Evolutionary conservation across 2,329 filamentous ascomycete species (phyloP), one percentile per base, ranked within the genome.

Genomic region (Fusarium mexicanum): DNA sequence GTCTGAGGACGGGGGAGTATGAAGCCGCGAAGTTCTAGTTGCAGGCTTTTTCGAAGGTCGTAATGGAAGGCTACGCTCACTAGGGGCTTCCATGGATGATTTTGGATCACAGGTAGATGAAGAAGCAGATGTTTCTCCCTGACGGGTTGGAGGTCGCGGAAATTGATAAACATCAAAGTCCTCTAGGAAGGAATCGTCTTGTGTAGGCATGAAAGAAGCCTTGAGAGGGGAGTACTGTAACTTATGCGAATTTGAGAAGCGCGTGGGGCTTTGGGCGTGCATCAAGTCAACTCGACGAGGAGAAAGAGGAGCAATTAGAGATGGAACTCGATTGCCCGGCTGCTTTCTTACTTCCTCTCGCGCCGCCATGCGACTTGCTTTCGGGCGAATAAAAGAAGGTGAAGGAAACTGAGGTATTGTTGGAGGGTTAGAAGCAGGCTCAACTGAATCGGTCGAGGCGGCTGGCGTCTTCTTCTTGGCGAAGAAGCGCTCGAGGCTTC

Each of bases 331-430:
- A 46, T 73, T 67, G 40, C 73, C 55, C 31, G 78, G 73, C 51
- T 81, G 79, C 38, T 80, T 71, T 38, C 80, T 79, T 24, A 82
- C 74, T 76, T 87, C 87, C 54, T 90, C 86, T 54, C 89, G 85
- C n/a, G 89, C 88, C 53, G 85, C 81, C 89, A 91, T 91, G 31
- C 87, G 85, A 62, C 83, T 84, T 22, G 85, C 83, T 43, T 84
- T 90, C 33, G 89, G 89, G 51, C 87, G 84, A 70, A 91, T 88
- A 73, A 89, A 91, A 2, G 87, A 88, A 12, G 87, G 85, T 26
- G 84, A 84, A 9, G 87, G 87, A 70, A 89, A 89, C 57, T 83
- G 80, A 58, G 81, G 82, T 58, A 79, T 82, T 31, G 77, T 59
- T 14, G 78, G 62, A 37, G 74, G 73, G 22, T 69, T 58, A 35